A percentile compares a stretch with the other conserved stretches of the same genome.
phyloP scores from a whole-genome alignment of 371 early-diverging fungal species.

The Zychaea mexicana region DNA sequence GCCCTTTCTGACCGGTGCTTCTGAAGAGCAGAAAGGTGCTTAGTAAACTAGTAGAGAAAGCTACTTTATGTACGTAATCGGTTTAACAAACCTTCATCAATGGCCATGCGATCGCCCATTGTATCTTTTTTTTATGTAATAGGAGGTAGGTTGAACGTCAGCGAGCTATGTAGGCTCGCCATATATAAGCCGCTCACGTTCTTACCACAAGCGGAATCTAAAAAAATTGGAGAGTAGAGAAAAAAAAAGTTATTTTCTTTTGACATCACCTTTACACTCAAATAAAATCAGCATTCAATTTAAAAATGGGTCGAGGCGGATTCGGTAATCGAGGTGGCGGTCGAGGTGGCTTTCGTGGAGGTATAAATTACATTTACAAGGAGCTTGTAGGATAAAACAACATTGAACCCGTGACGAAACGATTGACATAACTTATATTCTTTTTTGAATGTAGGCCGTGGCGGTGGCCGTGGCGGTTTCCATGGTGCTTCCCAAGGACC shows the following conservation, averaged over 20 bases:
- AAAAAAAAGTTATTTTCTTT: not conserved
- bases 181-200: too few species aligned
- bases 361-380: slow-evolving; percentile 14
- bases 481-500: slow-evolving; percentile 67
- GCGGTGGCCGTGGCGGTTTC: slow-evolving; percentile 69
- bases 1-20: slow-evolving; percentile 31
- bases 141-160: too few species aligned
- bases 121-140: not conserved
- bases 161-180: too few species aligned
- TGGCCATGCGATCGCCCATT: slow-evolving; percentile 51
- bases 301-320: slow-evolving; percentile 48
- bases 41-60: too few species aligned
- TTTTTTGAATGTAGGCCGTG: slow-evolving; percentile 52
- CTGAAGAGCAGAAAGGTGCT: slow-evolving; percentile 8
- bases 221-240: not conserved
- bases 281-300: not conserved
- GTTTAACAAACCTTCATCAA: slow-evolving; percentile 54
- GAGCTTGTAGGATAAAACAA: too few species aligned
- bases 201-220: not conserved
- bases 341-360: slow-evolving; percentile 49
- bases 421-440: not conserved
- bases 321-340: slow-evolving; percentile 47
- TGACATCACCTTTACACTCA: not conserved
- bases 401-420: too few species aligned
- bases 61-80: too few species aligned